A percentile compares a stretch with the other conserved stretches of the same genome.
Evolutionary conservation across 306 rosid species (phyloP).

Genomic region (Abrus precatorius): DNA sequence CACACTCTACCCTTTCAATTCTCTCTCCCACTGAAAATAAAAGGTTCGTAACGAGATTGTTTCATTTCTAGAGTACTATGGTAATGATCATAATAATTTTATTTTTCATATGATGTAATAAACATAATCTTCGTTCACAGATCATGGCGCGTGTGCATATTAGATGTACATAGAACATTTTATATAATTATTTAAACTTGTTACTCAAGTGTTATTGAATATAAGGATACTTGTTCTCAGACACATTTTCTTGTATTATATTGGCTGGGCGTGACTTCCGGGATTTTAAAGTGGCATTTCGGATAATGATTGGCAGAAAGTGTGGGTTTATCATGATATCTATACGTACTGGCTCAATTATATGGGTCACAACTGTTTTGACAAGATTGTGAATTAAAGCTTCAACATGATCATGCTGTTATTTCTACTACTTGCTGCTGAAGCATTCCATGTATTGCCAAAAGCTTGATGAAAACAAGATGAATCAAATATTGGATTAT

Average conservation of each 20-base stretch:
- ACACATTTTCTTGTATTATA: slow-evolving; percentile 19
- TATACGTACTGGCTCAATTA: background rate
- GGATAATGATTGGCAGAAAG: slow-evolving; percentile 23
- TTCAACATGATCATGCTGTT: background rate
- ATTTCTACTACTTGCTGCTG: slow-evolving; percentile 3
- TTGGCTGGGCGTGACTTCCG: slow-evolving; percentile 30
- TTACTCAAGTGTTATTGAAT: slow-evolving; percentile 39
- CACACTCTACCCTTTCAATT: too few relatives aligned
- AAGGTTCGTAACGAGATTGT: too few relatives aligned
- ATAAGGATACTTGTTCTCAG: slow-evolving; percentile 16
- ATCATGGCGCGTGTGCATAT: slow-evolving; percentile 2
- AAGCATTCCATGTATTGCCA: background rate
- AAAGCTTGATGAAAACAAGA: slow-evolving; percentile 6
- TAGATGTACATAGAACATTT: slow-evolving; percentile 1
- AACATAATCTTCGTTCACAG: slow-evolving; percentile 29
- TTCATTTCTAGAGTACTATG: background rate
- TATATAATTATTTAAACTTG: slow-evolving; percentile 37
- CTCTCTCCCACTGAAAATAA: too few relatives aligned
- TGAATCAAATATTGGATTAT: background rate
- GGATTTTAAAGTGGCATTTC: background rate
- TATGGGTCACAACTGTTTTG: slow-evolving; percentile 28
- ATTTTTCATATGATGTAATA: slow-evolving; percentile 19
- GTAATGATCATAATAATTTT: slow-evolving; percentile 17
- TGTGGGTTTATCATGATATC: slow-evolving; percentile 27
- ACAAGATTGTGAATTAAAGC: slow-evolving; percentile 8